Base-by-base conservation (phyloP, 164 flowering plant genomes). In the Chimonanthus praecox region DNA sequence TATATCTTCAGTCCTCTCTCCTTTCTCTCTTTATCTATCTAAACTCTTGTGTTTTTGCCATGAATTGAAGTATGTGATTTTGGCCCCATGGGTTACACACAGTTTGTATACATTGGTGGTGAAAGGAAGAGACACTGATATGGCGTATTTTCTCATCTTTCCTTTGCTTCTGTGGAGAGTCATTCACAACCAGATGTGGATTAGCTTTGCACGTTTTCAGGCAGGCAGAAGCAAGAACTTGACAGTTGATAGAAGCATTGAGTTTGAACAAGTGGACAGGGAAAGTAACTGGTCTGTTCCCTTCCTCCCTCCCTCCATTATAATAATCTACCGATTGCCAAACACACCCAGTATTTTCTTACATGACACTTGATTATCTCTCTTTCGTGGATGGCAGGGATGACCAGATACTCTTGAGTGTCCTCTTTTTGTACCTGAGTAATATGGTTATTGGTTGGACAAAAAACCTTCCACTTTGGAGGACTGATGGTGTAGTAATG, bases 401-500 rank as follows among this genome's bases (percentile, higher is more conserved):
- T 49, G 51, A 68, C 48, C 51, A 68, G 44, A 6, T 47, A 4
- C 18, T 68, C 10, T 68, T 68, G 70, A 7, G 4, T 49, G 70
- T 44, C 51, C 7, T 68, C n/a, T 2, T 47, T 6, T 0, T 47
- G 1, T 48, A 15, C 70, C 6, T 18, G 44, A 0, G 4, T 48
- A 18, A 8, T 2, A 47, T 6, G 54, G 10, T 9, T 47, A 3
- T 54, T n/a, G 72, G 51, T 2, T 68, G 43, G 5, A 69, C 74
- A 0, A 68, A 58, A 4, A 18, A 82, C 49, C 16, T 83, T 5
- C 85, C 88, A 0, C 3, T 75, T 3, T 86, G 88, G 88, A 84
- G 78, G 20, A 73, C 77, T 0, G 82, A 81, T 20, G 88, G 88
- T 0, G 63, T 72, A 4, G 9, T 84, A 5, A 16, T 77, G 0